Percentiles rank a stretch among this genome's conserved stretches.
Evolutionary conservation across 2,329 filamentous ascomycete species (phyloP).

Genomic region (Epichloe sp.): DNA sequence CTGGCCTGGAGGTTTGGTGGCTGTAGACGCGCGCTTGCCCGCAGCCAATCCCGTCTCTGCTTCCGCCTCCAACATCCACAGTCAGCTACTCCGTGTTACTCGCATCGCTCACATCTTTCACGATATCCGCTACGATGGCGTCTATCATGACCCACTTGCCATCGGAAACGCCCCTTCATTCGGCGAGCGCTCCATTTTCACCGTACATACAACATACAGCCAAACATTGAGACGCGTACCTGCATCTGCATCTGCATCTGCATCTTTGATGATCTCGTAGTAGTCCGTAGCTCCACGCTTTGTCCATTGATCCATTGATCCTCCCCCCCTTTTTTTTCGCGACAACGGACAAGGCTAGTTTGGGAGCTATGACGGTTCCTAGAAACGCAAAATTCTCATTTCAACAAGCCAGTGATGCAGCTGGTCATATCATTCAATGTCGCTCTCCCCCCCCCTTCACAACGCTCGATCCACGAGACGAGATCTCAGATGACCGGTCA

Average conservation of each 20-base stretch:
- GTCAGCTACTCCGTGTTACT: neutral
- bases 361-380: neutral
- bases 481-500: neutral
- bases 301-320: neutral
- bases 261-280: neutral
- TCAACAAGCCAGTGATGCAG: neutral
- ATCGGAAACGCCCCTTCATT: neutral
- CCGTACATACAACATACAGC: neutral
- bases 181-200: neutral
- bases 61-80: neutral
- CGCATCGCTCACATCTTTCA: neutral
- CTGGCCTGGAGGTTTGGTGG: neutral
- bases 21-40: slow-evolving; percentile 4
- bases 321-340: neutral
- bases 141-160: neutral
- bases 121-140: neutral
- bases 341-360: neutral
- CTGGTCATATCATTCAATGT: neutral
- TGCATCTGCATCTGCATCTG: neutral
- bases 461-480: too few relatives aligned
- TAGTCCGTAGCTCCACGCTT: neutral
- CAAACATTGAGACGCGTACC: neutral
- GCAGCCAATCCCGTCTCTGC: slow-evolving; percentile 1
- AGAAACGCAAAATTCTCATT: neutral
- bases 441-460: too few relatives aligned